Conservation (phyloP, 1,284 basidiomycete species). For the Phlebopus sp. region DNA sequence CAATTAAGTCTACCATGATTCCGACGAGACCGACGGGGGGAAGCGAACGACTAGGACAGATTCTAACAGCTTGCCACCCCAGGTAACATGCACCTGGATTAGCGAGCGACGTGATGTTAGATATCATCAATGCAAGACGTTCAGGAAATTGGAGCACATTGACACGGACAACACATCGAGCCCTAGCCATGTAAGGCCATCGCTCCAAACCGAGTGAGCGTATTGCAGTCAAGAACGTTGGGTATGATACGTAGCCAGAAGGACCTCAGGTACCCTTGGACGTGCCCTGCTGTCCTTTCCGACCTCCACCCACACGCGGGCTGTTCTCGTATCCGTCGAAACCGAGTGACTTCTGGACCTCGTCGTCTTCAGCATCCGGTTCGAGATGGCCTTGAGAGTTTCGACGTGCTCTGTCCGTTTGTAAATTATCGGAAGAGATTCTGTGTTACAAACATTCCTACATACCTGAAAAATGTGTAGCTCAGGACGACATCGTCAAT, state of each 20-base stretch:
- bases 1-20: too few species aligned
- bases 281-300: not conserved
- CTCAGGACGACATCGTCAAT: constrained; percentile 92
- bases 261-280: not conserved
- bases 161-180: too few species aligned
- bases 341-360: constrained; percentile 74
- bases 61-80: too few species aligned
- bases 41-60: too few species aligned
- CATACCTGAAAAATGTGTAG: constrained; percentile 96
- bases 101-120: too few species aligned
- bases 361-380: constrained; percentile 80
- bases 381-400: constrained; percentile 81
- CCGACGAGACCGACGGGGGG: too few species aligned
- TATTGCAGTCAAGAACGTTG: not conserved
- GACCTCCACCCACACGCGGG: constrained; percentile 23
- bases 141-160: too few species aligned
- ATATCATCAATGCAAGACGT: too few species aligned
- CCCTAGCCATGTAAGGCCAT: too few species aligned
- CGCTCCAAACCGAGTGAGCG: too few species aligned
- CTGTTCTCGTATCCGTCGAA: constrained; percentile 63
- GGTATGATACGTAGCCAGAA: constrained; percentile 2
- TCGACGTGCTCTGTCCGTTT: constrained; percentile 62
- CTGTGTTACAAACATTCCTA: not conserved
- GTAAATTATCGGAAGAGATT: not conserved
- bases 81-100: too few species aligned